Conservation (phyloP, 2,329 filamentous ascomycete genomes). For the Hypoxylon sp. region DNA sequence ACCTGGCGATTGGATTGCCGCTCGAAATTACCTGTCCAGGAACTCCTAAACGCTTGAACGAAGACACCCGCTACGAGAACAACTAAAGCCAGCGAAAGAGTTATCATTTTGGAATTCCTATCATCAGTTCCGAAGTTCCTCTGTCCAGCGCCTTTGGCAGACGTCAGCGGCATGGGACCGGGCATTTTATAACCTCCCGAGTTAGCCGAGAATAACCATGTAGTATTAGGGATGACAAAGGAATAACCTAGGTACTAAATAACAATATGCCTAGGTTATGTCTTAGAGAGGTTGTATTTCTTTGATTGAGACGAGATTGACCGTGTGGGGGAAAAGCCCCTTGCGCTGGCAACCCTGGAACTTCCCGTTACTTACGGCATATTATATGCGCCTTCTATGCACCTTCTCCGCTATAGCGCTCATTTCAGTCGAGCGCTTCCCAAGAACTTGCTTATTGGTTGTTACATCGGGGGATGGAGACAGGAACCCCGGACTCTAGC, state of each 20-base stretch:
- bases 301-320: slow-evolving; percentile 12
- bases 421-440: slow-evolving; percentile 10
- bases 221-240: background rate
- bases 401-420: slow-evolving; percentile 2
- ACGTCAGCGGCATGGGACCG: background rate
- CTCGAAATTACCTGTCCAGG: slow-evolving; percentile 10
- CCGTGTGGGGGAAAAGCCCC: slow-evolving; percentile 16
- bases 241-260: background rate
- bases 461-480: background rate
- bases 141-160: background rate
- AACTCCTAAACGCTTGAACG: slow-evolving; percentile 36
- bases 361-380: background rate
- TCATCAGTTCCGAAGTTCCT: background rate
- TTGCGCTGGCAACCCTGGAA: slow-evolving; percentile 2
- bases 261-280: slow-evolving; percentile 13
- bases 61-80: slow-evolving; percentile 41
- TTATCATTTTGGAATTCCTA: slow-evolving; percentile 44
- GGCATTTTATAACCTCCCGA: slow-evolving; percentile 18
- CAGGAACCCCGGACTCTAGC: slow-evolving; percentile 5
- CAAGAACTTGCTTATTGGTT: slow-evolving; percentile 8
- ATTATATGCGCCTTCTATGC: background rate
- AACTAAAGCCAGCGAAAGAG: slow-evolving; percentile 35
- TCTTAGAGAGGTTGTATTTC: slow-evolving; percentile 10
- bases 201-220: background rate
- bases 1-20: slow-evolving; percentile 37